These are phyloP conservation scores for Papilionanthe hybrid DNA, from an alignment of 116 monocot species.

Conservation along the genomic window DNA sequence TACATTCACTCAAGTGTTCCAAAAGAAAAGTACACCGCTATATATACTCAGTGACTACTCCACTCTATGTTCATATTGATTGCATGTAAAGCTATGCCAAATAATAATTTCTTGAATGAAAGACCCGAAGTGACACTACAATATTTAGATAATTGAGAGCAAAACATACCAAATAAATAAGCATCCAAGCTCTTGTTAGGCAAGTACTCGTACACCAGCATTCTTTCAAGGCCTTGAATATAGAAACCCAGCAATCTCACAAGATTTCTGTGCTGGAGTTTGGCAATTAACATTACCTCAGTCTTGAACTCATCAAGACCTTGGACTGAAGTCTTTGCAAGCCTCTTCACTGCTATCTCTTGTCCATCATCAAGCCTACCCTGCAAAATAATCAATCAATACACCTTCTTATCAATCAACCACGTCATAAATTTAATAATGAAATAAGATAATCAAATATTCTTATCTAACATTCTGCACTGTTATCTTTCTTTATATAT, in stretches of 20 bases:
- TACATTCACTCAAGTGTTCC: too few relatives aligned
- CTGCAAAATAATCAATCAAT: constrained; percentile 6
- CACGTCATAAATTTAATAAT: too few relatives aligned
- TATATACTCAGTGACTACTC: too few relatives aligned
- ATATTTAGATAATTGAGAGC: not conserved
- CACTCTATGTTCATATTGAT: too few relatives aligned
- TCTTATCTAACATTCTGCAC: too few relatives aligned
- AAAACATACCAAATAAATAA: constrained; percentile 33
- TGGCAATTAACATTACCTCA: constrained; percentile 36
- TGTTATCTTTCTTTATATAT: too few relatives aligned
- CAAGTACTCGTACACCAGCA: constrained; percentile 41
- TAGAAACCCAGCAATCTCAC: constrained; percentile 38
- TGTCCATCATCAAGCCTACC: constrained; percentile 21
- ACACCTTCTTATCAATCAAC: not conserved
- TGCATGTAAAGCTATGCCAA: too few relatives aligned
- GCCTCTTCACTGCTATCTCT: constrained; percentile 43
- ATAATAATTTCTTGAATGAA: too few relatives aligned
- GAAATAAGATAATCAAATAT: too few relatives aligned
- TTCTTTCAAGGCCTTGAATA: constrained; percentile 26
- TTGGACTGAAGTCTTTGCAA: constrained; percentile 24
- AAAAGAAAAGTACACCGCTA: too few relatives aligned
- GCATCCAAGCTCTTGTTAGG: constrained; percentile 44
- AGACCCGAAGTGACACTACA: not conserved
- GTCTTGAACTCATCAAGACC: constrained; percentile 42
- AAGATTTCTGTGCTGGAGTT: constrained; percentile 44